Base-by-base conservation (phyloP, 345 rosid genomes). In the Citrus inodora region DNA sequence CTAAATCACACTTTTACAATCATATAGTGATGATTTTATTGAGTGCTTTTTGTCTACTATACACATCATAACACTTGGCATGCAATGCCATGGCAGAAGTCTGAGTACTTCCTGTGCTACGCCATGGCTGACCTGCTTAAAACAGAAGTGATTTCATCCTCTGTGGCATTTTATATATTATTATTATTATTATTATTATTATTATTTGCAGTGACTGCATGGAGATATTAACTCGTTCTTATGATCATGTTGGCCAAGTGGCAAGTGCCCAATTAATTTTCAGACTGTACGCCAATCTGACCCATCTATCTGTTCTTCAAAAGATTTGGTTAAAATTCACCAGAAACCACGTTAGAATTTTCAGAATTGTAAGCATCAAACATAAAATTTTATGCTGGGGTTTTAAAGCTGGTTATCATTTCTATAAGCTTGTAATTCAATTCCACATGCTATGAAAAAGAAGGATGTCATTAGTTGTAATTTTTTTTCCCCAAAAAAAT, bases 21-120 rank as follows among this genome's bases (percentile, higher is more conserved):
- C 81, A 86, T 79, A 4, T 3, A 6, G 83, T 71, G 76, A 81
- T 83, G 86, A 86, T 85, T 81, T 79, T 10, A 14, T 25, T 35
- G 37, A 9, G 25, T 1, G 66, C 9, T n/a, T 21, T 33, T 70
- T 60, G 77, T 21, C 51, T 13, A 13, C 17, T 3, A 11, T 13
- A 13, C 51, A 13, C 51, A 46, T 46, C 17, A 13, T 11, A 11
- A 13, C 51, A 46, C 51, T 46, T 46, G 51, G 51, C 51, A 46
- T 46, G 51, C 17, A 46, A 11, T 46, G 51, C 51, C 51, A 13
- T 13, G 51, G 51, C 51, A 46, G 30, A 64, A 58, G 77, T 42
- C 73, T 55, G 70, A 16, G 11, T 0, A 42, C 48, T 60, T 28
- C 65, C 33, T 8, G 21, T 37, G 60, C 5, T 46, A 4, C 58